phyloP scores from a whole-genome alignment of 2,329 filamentous ascomycete species.

The Pseudocercospora macadamiae region DNA sequence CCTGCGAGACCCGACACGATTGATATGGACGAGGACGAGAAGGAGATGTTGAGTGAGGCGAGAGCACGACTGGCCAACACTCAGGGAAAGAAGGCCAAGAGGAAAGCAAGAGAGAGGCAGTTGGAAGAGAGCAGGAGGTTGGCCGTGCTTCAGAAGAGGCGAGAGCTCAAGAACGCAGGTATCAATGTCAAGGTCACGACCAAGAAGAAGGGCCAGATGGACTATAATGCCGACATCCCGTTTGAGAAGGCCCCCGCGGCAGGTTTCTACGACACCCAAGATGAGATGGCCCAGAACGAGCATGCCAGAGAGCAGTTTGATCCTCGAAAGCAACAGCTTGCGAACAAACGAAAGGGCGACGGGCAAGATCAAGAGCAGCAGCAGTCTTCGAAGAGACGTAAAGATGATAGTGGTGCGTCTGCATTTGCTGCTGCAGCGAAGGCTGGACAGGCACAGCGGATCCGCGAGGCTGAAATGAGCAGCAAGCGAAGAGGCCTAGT shows the following conservation, averaged over 20 bases:
- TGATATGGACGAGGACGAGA: slow-evolving; percentile 97
- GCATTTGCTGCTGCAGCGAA: slow-evolving; percentile 86
- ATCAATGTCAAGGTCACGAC: slow-evolving; percentile 97
- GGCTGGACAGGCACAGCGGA: slow-evolving; percentile 90
- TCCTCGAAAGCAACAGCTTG: slow-evolving; percentile 86
- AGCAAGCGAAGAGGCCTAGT: slow-evolving; percentile 86
- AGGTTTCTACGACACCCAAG: slow-evolving; percentile 90
- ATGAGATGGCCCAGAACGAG: slow-evolving; percentile 82
- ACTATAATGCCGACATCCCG: slow-evolving; percentile 98
- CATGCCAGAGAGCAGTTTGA: slow-evolving; percentile 83
- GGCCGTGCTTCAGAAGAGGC: slow-evolving; percentile 88
- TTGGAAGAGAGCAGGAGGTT: slow-evolving; percentile 91
- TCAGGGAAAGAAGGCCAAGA: slow-evolving; percentile 97
- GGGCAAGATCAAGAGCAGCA: slow-evolving; percentile 74
- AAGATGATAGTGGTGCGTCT: slow-evolving; percentile 74
- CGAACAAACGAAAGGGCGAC: slow-evolving; percentile 91
- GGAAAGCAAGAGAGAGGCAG: slow-evolving; percentile 93
- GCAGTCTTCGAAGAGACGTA: slow-evolving; percentile 81
- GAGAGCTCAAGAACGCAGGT: slow-evolving; percentile 94
- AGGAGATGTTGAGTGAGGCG: slow-evolving; percentile 98
- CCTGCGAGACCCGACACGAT: slow-evolving; percentile 95
- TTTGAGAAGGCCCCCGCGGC: slow-evolving; percentile 89
- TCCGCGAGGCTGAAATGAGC: slow-evolving; percentile 94
- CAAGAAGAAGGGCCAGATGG: slow-evolving; percentile 94
- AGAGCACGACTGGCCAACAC: slow-evolving; percentile 95